These are phyloP conservation scores for Calonectria honghensis DNA, from an alignment of 2,329 filamentous ascomycete species.

Conservation along the genomic window DNA sequence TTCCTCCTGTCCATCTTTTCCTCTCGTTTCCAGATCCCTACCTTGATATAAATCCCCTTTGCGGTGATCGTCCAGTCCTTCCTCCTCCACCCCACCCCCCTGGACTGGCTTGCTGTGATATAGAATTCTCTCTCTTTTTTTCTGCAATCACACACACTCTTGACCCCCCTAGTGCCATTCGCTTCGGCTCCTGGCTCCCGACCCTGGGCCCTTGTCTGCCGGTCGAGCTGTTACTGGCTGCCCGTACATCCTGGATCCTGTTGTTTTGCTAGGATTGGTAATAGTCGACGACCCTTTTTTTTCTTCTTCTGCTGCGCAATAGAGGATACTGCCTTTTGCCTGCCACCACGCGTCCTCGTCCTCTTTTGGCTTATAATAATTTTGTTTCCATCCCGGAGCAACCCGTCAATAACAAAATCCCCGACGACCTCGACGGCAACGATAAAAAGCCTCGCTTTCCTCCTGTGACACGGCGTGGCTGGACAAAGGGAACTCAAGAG, in stretches of 20 bases:
- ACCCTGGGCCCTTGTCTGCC: constrained; percentile 46
- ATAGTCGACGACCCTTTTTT: constrained; percentile 44
- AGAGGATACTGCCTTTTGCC: constrained; percentile 1
- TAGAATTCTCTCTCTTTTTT: constrained; percentile 29
- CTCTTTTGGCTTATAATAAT: constrained; percentile 12
- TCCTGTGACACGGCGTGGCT: constrained; percentile 24
- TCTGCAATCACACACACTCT: constrained; percentile 32
- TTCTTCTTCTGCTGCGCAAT: constrained; percentile 30
- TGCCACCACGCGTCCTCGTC: constrained; percentile 16
- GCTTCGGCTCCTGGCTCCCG: constrained; percentile 39
- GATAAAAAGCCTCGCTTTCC: constrained; percentile 2
- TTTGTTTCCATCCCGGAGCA: constrained; percentile 21
- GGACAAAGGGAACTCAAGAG: constrained; percentile 16
- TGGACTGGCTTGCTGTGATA: constrained; percentile 24
- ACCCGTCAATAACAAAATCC: not conserved
- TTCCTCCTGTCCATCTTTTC: constrained; percentile 20
- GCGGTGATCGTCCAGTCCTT: constrained; percentile 41
- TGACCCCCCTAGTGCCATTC: constrained; percentile 31
- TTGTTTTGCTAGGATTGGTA: constrained; percentile 50
- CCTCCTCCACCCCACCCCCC: constrained; percentile 33
- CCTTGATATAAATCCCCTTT: constrained; percentile 44
- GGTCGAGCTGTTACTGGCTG: constrained; percentile 42
- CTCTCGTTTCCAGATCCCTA: constrained; percentile 35
- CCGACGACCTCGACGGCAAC: constrained; percentile 16
- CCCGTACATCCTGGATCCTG: constrained; percentile 35